Conservation (phyloP, 2,329 filamentous ascomycete species). For the Nemania abortiva region DNA sequence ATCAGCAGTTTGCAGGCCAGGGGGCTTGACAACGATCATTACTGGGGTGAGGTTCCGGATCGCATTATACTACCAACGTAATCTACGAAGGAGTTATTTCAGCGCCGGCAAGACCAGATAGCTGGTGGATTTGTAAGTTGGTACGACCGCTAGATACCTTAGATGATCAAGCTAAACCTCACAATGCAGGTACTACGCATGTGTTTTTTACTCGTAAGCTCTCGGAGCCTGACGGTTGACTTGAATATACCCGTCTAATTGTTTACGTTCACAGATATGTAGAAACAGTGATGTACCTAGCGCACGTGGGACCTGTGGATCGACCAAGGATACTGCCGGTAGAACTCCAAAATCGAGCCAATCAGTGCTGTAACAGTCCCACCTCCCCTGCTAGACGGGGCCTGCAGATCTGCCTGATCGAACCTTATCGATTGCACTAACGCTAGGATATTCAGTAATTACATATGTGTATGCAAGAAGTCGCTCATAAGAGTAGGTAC, state of each 20-base stretch:
- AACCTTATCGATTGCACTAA: background rate
- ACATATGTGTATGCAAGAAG: background rate
- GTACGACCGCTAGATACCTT: background rate
- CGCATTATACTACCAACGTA: background rate
- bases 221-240: background rate
- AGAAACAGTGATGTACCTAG: background rate
- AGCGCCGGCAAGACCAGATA: background rate
- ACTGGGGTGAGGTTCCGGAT: background rate
- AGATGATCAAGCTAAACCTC: background rate
- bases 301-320: background rate
- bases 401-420: background rate
- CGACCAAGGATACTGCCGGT: background rate
- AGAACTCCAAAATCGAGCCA: background rate
- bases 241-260: too few relatives aligned
- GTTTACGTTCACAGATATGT: too few relatives aligned
- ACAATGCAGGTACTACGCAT: background rate
- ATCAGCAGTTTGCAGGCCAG: conserved; percentile 12
- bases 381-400: background rate
- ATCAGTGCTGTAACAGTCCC: background rate
- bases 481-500: too few relatives aligned
- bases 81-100: background rate
- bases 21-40: conserved; percentile 19
- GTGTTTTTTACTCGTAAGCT: background rate
- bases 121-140: background rate
- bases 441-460: background rate